Conservation (phyloP, 441 rosid species). For the Arabidopsis hybrid region DNA sequence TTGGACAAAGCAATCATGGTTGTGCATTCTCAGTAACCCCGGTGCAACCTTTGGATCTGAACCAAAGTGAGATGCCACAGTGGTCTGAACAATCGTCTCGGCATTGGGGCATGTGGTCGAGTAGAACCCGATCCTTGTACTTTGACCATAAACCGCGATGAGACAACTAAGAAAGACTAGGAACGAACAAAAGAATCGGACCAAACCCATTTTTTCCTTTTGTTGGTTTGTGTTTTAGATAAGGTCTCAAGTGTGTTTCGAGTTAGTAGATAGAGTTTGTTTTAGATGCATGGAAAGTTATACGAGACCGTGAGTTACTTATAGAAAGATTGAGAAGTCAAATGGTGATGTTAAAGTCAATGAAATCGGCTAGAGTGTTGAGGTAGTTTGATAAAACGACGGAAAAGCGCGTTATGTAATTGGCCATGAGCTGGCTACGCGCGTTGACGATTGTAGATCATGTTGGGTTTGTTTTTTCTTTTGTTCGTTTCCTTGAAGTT, state of each 20-base stretch:
- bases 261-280: constrained; percentile 9
- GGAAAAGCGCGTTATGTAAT: constrained; percentile 19
- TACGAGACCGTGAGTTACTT: constrained; percentile 16
- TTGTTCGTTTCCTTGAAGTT: not conserved
- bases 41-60: constrained; percentile 57
- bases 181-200: constrained; percentile 5
- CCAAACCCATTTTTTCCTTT: constrained; percentile 2
- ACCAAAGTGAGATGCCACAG: constrained; percentile 56
- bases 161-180: constrained; percentile 19
- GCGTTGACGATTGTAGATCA: constrained; percentile 14
- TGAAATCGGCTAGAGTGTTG: constrained; percentile 29
- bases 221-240: constrained; percentile 10
- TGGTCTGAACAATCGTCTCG: constrained; percentile 52
- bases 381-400: constrained; percentile 14
- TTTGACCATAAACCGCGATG: constrained; percentile 2
- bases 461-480: not conserved
- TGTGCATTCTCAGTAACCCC: constrained; percentile 63
- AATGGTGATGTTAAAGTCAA: constrained; percentile 25
- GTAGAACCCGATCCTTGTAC: constrained; percentile 66
- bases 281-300: constrained; percentile 37
- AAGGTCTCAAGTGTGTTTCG: constrained; percentile 15
- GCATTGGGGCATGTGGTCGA: constrained; percentile 58
- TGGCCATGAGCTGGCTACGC: constrained; percentile 12
- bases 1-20: constrained; percentile 71
- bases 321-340: constrained; percentile 20